Percentiles rank a stretch among this genome's conserved stretches.
phyloP scores from a whole-genome alignment of 2,329 filamentous ascomycete genomes.

The Zasmidium cellare region DNA sequence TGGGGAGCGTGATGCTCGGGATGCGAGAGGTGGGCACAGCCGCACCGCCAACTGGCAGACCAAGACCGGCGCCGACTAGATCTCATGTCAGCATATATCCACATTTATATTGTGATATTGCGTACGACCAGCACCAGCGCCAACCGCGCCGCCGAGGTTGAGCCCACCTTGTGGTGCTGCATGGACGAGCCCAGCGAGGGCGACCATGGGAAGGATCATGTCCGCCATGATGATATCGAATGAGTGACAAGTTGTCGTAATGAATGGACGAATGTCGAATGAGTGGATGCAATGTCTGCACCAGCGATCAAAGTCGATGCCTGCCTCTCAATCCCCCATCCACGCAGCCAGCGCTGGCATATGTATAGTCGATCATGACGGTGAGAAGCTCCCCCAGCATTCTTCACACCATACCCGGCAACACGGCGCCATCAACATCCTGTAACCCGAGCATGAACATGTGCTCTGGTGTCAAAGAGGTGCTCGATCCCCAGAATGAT shows the following conservation, averaged over 20 bases:
- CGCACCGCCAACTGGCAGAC: background rate
- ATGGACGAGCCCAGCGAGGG: conserved; percentile 4
- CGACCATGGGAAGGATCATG: conserved; percentile 2
- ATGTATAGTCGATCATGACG: background rate
- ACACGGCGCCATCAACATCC: conserved; percentile 3
- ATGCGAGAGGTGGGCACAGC: background rate
- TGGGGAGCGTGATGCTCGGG: background rate
- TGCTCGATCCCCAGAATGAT: background rate
- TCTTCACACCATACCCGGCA: background rate
- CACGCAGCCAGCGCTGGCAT: background rate
- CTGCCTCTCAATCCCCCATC: background rate
- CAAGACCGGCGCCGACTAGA: background rate
- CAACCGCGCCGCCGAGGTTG: background rate
- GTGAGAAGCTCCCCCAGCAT: background rate
- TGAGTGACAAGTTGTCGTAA: background rate
- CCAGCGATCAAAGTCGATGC: background rate
- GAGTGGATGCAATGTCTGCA: background rate
- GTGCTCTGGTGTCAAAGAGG: conserved; percentile 6
- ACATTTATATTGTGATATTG: too few relatives aligned
- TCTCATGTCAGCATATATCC: too few relatives aligned
- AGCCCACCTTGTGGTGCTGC: conserved; percentile 5
- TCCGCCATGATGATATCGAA: conserved; percentile 5
- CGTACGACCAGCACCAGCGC: background rate
- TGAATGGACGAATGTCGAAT: background rate
- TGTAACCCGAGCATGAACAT: background rate